Percentiles rank a stretch among this genome's conserved stretches.
Conservation (phyloP, 2,329 filamentous ascomycete genomes). For the Colletotrichum falcatum region DNA sequence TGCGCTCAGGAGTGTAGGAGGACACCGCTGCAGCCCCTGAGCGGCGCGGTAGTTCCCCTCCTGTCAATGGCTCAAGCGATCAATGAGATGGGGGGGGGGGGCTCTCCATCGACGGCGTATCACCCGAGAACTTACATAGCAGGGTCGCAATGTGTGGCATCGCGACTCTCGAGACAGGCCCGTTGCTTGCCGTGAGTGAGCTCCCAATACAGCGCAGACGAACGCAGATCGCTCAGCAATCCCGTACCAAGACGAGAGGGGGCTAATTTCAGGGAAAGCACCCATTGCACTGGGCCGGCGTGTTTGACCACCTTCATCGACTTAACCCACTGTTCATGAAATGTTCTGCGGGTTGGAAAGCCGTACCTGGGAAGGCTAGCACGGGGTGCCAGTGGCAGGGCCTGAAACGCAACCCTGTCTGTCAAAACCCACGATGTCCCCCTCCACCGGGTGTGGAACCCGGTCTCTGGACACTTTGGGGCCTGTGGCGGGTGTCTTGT, state of each 20-base stretch:
- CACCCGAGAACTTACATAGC: background rate
- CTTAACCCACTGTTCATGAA: constrained; percentile 1
- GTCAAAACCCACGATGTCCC: constrained; percentile 9
- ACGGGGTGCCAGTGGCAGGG: constrained; percentile 7
- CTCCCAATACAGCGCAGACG: background rate
- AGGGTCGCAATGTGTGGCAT: background rate
- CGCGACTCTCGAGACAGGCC: background rate
- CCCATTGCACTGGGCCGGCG: background rate
- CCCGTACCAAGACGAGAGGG: background rate
- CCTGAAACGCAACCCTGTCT: constrained; percentile 13
- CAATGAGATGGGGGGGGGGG: too few relatives aligned
- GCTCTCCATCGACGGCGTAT: background rate
- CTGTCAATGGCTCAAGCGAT: constrained; percentile 12
- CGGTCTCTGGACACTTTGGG: background rate
- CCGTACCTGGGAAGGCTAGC: constrained; percentile 1
- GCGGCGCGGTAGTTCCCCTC: constrained; percentile 4
- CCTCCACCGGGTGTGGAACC: background rate
- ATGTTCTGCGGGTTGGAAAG: background rate
- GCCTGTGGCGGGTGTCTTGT: background rate
- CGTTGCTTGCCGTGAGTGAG: background rate
- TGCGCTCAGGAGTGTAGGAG: background rate
- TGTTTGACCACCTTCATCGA: background rate
- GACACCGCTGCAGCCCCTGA: constrained; percentile 19
- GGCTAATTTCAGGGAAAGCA: background rate
- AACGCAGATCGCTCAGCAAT: background rate